Evolutionary conservation across 176 grass and related monocot genomes (phyloP).

Genomic region (Rhynchospora breviuscula): DNA sequence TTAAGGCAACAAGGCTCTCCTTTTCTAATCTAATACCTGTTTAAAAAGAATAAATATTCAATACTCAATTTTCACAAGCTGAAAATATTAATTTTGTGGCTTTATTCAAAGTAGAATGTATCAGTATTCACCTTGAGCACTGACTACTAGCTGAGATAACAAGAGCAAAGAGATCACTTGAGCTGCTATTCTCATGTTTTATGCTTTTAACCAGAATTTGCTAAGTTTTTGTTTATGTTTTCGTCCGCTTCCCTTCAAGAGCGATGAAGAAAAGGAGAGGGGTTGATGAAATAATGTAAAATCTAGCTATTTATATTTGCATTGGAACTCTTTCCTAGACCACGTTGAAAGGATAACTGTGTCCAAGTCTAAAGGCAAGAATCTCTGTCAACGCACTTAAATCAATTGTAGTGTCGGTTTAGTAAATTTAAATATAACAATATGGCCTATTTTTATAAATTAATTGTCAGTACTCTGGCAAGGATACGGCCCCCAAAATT

Average conservation of each 20-base stretch:
- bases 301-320: conserved; percentile 18
- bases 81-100: neutral
- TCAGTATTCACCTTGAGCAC: conserved; percentile 8
- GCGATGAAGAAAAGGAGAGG: neutral
- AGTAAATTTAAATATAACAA: neutral
- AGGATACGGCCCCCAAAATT: conserved; percentile 11
- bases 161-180: conserved; percentile 14
- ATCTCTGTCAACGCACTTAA: conserved; percentile 5
- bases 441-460: neutral
- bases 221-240: neutral
- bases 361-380: conserved; percentile 13
- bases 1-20: conserved; percentile 22
- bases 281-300: conserved; percentile 6
- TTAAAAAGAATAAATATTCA: neutral
- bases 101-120: neutral
- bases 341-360: conserved; percentile 17
- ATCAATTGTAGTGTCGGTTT: neutral
- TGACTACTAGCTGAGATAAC: conserved; percentile 5
- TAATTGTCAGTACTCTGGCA: conserved; percentile 6
- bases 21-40: conserved; percentile 43
- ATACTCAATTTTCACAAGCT: neutral
- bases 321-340: conserved; percentile 13
- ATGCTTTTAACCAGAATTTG: neutral
- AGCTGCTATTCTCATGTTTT: conserved; percentile 22
- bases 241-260: neutral